Percentiles rank a stretch among this genome's conserved stretches.
These are phyloP conservation scores for Ustulina deusta DNA, from an alignment of 2,329 filamentous ascomycete species.

Conservation along the genomic window DNA sequence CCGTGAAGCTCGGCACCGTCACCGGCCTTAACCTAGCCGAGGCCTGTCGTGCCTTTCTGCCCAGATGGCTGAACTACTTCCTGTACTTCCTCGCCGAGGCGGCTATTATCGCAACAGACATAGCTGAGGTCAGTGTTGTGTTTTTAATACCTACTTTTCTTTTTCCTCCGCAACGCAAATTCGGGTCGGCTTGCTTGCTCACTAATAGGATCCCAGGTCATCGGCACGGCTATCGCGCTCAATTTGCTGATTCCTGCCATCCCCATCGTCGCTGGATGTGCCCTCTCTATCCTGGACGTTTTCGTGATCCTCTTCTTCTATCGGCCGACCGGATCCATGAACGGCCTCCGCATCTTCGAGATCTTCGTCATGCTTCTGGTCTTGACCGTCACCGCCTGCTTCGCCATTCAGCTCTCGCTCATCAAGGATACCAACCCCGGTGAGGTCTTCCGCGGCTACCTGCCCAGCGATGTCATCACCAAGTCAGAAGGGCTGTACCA, in stretches of 20 bases:
- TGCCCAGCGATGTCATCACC: slow-evolving; percentile 70
- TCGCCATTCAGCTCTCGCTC: slow-evolving; percentile 75
- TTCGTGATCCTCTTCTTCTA: slow-evolving; percentile 77
- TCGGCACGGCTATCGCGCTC: slow-evolving; percentile 76
- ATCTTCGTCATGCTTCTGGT: slow-evolving; percentile 72
- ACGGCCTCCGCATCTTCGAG: slow-evolving; percentile 72
- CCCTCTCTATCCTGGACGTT: slow-evolving; percentile 75
- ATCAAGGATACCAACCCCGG: slow-evolving; percentile 67
- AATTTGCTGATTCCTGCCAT: slow-evolving; percentile 73
- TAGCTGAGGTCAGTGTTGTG: slow-evolving; percentile 67
- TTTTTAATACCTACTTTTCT: too few species aligned
- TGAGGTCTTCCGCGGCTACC: slow-evolving; percentile 73
- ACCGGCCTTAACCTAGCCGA: slow-evolving; percentile 75
- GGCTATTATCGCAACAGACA: slow-evolving; percentile 78
- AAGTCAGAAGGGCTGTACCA: slow-evolving; percentile 73
- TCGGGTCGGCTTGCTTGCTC: slow-evolving; percentile 19
- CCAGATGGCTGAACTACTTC: slow-evolving; percentile 71
- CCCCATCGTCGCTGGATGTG: slow-evolving; percentile 75
- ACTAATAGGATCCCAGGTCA: slow-evolving; percentile 61
- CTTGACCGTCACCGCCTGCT: slow-evolving; percentile 76
- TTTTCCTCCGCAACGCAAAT: background rate
- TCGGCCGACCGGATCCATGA: slow-evolving; percentile 68
- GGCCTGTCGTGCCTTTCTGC: slow-evolving; percentile 73
- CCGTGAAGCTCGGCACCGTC: slow-evolving; percentile 76
- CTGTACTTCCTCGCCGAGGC: slow-evolving; percentile 73